Base-by-base conservation (phyloP, 495 filamentous ascomycete species). In the Xylaria flabelliformis region DNA sequence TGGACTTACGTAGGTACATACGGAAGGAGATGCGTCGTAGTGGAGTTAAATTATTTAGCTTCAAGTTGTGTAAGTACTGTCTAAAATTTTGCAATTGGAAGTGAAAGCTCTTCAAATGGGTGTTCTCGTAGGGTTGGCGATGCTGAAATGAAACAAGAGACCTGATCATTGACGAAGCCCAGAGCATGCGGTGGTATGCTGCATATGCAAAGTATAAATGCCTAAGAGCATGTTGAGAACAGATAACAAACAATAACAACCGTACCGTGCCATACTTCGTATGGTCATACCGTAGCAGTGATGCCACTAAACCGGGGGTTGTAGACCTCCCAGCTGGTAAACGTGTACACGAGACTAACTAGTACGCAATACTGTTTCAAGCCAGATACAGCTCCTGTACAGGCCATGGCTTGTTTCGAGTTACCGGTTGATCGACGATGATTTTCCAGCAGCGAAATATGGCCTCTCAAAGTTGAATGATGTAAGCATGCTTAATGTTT, bases 401-500 rank as follows among this genome's bases (percentile, higher is more conserved):
- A 64, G 21, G 42, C 62, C 62, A 26, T 64, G 32, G 39, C 42
- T 48, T 64, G 62, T 64, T 48, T 48, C 62, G 62, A 64, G 42
- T 64, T 7, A 15, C 2, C 13, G 39, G 24, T 42, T 44, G 59
- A 44, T 63, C 36, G 59, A 42, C 21, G 36, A 42, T 24, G n/a
- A 36, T 7, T 8, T 19, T 42, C n/a, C n/a, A 39, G 58, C 58
- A 24, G 59, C 36, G 24, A 63, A 44, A 26, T 39, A 50, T 32
- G 29, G 24, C 63, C 15, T 65, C 63, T 21, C 17, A 15, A 65
- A 24, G 62, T 12, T n/a, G n/a, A 36, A 59, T 39, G n/a, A 24
- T 4, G 4, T 24, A 42, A 13, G 17, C 26, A 63, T 19, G 26
- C 55, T 34, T 7, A 13, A 51, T 21, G n/a, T 48, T 19, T 29